These are phyloP conservation scores for Pseudognaphalium luteoalbum DNA, from an alignment of 129 eudicot species.

Conservation along the genomic window DNA sequence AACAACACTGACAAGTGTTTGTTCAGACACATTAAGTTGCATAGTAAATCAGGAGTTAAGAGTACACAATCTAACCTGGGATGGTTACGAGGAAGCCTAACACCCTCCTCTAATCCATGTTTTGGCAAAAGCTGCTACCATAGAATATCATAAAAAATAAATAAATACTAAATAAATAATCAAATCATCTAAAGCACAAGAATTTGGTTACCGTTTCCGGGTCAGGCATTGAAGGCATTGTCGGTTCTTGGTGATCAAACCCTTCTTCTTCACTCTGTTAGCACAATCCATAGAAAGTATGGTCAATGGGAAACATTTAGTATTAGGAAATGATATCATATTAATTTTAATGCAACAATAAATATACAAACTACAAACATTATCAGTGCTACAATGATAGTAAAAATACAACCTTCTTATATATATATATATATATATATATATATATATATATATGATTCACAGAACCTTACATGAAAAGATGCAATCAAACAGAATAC, in stretches of 20 bases:
- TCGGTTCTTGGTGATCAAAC: conserved; percentile 77
- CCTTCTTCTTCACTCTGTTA: conserved; percentile 74
- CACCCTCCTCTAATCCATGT: conserved; percentile 78
- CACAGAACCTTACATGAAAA: conserved; percentile 56
- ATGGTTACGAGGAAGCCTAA: conserved; percentile 58
- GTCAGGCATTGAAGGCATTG: conserved; percentile 70
- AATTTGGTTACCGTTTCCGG: conserved; percentile 64
- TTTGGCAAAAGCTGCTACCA: conserved; percentile 62
- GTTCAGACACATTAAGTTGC: not conserved
- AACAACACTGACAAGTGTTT: not conserved
- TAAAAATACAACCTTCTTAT: not conserved
- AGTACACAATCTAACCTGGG: conserved; percentile 53
- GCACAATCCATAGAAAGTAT: conserved; percentile 12
- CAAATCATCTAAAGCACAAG: conserved; percentile 9
- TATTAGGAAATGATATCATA: conserved; percentile 6
- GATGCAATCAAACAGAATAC: conserved; percentile 85
- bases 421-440: no score
- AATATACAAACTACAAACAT: conserved; percentile 13
- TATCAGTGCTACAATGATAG: conserved; percentile 11
- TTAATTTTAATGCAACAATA: conserved; percentile 6
- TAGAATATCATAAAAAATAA: conserved; percentile 23
- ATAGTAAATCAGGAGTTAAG: conserved; percentile 16
- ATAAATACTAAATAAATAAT: no score
- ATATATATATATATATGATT: no score
- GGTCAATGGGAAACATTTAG: not conserved